Conservation (phyloP, 1,284 basidiomycete genomes). For the Irpex sp. region DNA sequence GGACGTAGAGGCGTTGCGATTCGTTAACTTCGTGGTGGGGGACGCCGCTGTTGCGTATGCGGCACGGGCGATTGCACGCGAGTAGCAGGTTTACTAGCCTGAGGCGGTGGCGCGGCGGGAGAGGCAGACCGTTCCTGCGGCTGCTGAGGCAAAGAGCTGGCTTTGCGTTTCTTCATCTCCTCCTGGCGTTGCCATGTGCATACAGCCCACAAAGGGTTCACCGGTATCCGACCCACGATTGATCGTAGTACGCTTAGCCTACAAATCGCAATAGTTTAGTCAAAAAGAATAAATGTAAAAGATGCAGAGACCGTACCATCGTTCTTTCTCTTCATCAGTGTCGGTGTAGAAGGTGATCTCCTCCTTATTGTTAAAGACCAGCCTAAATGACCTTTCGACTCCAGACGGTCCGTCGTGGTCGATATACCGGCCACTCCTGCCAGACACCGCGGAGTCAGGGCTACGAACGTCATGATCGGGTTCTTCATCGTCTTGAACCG, state of each 20-base stretch:
- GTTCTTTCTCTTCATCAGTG: conserved; percentile 80
- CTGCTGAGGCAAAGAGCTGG: not conserved
- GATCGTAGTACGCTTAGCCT: conserved; percentile 82
- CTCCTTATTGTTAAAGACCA: conserved; percentile 77
- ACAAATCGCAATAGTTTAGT: conserved; percentile 5
- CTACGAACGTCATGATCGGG: conserved; percentile 38
- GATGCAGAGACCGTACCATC: conserved; percentile 58
- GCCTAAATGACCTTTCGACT: conserved; percentile 81
- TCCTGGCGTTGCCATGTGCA: conserved; percentile 74
- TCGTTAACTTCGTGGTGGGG: not conserved
- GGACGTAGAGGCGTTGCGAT: not conserved
- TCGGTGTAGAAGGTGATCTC: conserved; percentile 91
- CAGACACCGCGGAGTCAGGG: conserved; percentile 35
- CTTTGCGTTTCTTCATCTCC: conserved; percentile 27
- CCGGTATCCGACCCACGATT: conserved; percentile 81
- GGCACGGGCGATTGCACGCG: not conserved
- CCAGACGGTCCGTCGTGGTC: conserved; percentile 71
- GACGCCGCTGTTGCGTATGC: not conserved
- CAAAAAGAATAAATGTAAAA: conserved; percentile 1
- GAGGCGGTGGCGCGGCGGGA: not conserved
- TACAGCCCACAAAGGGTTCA: conserved; percentile 88
- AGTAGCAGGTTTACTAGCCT: not conserved
- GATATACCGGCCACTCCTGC: conserved; percentile 34
- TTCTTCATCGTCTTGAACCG: conserved; percentile 73
- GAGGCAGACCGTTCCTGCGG: not conserved